These are phyloP conservation scores for Amyloporia xantha DNA, from an alignment of 768 basidiomycete genomes.

Conservation along the genomic window DNA sequence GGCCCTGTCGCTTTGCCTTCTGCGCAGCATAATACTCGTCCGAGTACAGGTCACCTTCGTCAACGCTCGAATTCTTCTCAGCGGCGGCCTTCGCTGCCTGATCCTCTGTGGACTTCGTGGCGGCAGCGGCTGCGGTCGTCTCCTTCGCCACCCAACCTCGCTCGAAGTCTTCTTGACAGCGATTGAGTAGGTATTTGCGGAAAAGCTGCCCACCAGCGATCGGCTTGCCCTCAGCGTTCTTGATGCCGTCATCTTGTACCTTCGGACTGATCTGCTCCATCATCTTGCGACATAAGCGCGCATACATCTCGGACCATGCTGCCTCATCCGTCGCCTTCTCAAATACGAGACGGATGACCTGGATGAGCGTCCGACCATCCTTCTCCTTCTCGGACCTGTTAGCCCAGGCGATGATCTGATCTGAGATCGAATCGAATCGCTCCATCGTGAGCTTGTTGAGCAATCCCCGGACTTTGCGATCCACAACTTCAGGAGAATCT, in stretches of 20 bases:
- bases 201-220: constrained; percentile 90
- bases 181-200: constrained; percentile 92
- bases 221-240: constrained; percentile 72
- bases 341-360: constrained; percentile 93
- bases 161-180: constrained; percentile 97
- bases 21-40: constrained; percentile 91
- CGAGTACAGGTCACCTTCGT: constrained; percentile 78
- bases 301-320: constrained; percentile 96
- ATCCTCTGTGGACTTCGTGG: constrained; percentile 83
- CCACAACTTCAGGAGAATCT: constrained; percentile 80
- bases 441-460: constrained; percentile 97
- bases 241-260: constrained; percentile 85
- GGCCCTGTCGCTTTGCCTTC: constrained; percentile 94
- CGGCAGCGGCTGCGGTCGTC: constrained; percentile 78
- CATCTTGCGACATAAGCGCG: constrained; percentile 88
- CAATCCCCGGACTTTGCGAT: constrained; percentile 85
- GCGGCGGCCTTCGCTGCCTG: constrained; percentile 67
- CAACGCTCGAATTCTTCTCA: constrained; percentile 46
- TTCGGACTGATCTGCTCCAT: constrained; percentile 86
- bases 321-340: constrained; percentile 98
- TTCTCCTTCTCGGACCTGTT: constrained; percentile 90
- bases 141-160: constrained; percentile 92
- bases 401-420: constrained; percentile 93
- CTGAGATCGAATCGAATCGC: constrained; percentile 91
- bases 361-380: constrained; percentile 90